phyloP scores from a whole-genome alignment of 108 stramenopile genomes.

The Aurantiochytrium sp. region DNA sequence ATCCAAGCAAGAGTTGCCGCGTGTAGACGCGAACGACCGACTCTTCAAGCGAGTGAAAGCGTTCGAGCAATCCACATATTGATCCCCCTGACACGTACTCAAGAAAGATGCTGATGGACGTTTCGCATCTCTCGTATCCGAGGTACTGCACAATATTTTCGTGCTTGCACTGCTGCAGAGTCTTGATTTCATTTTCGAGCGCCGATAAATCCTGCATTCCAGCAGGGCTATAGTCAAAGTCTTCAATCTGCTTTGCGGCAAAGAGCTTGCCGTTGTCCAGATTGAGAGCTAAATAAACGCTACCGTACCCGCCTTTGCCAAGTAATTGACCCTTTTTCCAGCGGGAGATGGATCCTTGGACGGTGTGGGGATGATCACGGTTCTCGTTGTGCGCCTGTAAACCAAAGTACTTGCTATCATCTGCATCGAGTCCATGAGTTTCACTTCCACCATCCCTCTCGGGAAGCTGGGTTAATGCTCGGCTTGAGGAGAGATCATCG shows the following conservation, averaged over 20 bases:
- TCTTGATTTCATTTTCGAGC: conserved; percentile 46
- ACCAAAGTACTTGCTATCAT: background rate
- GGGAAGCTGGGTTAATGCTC: too few relatives aligned
- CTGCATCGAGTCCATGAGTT: background rate
- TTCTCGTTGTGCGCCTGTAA: background rate
- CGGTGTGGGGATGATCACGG: background rate
- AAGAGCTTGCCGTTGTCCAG: conserved; percentile 50
- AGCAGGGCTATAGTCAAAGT: background rate
- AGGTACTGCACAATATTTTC: conserved; percentile 50
- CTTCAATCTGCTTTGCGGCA: conserved; percentile 49
- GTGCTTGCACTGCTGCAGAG: conserved; percentile 35
- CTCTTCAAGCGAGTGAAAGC: conserved; percentile 32
- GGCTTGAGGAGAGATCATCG: too few relatives aligned
- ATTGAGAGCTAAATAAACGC: conserved; percentile 47
- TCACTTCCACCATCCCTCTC: too few relatives aligned
- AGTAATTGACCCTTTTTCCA: conserved; percentile 53
- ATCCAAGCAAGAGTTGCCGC: conserved; percentile 50
- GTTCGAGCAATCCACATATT: conserved; percentile 21
- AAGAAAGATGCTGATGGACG: conserved; percentile 35
- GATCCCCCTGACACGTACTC: conserved; percentile 45
- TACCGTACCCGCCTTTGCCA: conserved; percentile 46
- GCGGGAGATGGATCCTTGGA: background rate
- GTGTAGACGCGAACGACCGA: conserved; percentile 28
- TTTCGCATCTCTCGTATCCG: conserved; percentile 28
- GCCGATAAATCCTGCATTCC: conserved; percentile 17